Base-by-base conservation (phyloP, 176 grass and related monocot genomes). In the Aegilops umbellulata region DNA sequence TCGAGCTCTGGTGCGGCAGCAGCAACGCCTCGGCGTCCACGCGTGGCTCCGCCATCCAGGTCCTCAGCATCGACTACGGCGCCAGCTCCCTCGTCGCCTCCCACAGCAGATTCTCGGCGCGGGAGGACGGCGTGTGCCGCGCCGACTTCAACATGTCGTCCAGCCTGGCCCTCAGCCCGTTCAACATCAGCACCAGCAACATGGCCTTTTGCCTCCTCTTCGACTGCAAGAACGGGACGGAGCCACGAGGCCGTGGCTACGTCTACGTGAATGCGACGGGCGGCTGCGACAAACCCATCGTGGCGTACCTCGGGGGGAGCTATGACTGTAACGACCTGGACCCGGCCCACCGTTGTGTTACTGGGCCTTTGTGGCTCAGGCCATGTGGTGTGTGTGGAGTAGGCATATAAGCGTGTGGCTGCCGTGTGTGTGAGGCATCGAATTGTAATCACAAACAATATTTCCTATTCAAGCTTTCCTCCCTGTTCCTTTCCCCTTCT, bases 181-280 rank as follows among this genome's bases (percentile, higher is more conserved):
- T 92, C 81, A 39, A 0, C 2, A 9, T 74, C 1, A 89, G 79
- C 53, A 0, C 3, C 15, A 4, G 22, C 6, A 97, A 94, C 80
- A 76, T 42, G 10, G 51, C 34, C 13, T 42, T 94, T 20, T 82
- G 78, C 57, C 89, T 97, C 83, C 82, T 94, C 60, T 87, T 29
- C 73, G 16, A 60, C 35, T 97, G 90, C 79, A 31, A 7, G 29
- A 29, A 29, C 7, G 42, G 14, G 9, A 16, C 26, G 51, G 68
- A 19, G 25, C 49, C 47, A 2, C 20, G 0, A 11, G 70, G 30
- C 7, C 4, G 5, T 3, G 14, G 0, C 3, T 75, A 2, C 20
- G 46, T 23, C n/a, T n/a, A n/a, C n/a, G n/a, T n/a, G 0, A 76
- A 27, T 36, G 78, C 69, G 26, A 77, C 49, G 7, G 3, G 19